Conservation (phyloP, 106 monocot genomes). For the Narthecium ossifragum region DNA sequence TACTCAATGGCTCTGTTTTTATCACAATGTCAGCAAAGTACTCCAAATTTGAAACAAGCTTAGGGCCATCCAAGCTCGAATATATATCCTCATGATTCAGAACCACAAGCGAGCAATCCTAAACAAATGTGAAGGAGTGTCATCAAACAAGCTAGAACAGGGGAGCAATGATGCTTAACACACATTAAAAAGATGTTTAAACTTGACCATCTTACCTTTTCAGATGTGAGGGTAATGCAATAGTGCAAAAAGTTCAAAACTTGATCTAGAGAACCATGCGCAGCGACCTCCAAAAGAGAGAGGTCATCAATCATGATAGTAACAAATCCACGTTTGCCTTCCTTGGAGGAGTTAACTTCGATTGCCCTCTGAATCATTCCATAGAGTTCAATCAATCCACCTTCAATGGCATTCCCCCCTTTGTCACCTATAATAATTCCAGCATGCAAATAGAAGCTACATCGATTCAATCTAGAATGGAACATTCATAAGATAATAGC, state of each 20-base stretch:
- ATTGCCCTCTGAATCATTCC: conserved; percentile 36
- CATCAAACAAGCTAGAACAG: neutral
- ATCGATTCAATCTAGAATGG: neutral
- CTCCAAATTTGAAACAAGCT: conserved; percentile 30
- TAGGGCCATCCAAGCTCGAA: conserved; percentile 28
- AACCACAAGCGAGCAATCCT: conserved; percentile 71
- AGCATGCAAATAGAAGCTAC: neutral
- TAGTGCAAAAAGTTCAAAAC: conserved; percentile 80
- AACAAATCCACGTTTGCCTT: conserved; percentile 8
- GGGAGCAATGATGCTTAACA: neutral
- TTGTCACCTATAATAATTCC: conserved; percentile 18
- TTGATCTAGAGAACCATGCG: conserved; percentile 49
- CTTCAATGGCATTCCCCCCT: conserved; percentile 16
- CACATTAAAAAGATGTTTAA: neutral
- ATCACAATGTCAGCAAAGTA: conserved; percentile 45
- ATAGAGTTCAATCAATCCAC: conserved; percentile 44
- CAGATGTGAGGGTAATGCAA: conserved; percentile 54
- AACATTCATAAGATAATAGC: neutral
- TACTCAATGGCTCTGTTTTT: conserved; percentile 59
- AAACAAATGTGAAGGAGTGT: neutral
- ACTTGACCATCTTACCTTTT: conserved; percentile 28
- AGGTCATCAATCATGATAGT: conserved; percentile 83
- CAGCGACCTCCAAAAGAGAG: conserved; percentile 76
- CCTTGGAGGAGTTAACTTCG: conserved; percentile 27
- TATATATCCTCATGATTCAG: conserved; percentile 88